phyloP scores from a whole-genome alignment of 176 grass and related monocot species.

The Dactylis glomerata region DNA sequence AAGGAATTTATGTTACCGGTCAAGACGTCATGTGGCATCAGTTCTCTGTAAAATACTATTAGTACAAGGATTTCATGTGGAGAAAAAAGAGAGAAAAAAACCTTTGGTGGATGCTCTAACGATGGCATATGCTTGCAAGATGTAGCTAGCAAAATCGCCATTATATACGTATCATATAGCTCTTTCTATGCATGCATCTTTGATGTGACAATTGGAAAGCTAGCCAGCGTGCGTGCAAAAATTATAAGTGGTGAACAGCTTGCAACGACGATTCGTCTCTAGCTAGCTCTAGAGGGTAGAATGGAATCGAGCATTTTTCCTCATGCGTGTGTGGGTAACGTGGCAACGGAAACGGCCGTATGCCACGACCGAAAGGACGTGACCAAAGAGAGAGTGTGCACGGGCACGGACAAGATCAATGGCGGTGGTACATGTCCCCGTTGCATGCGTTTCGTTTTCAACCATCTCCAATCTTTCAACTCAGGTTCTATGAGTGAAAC shows the following conservation, averaged over 20 bases:
- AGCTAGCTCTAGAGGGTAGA: neutral
- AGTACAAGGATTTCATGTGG: neutral
- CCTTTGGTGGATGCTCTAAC: neutral
- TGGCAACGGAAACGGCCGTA: neutral
- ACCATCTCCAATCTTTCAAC: neutral
- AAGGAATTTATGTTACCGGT: neutral
- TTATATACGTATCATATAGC: neutral
- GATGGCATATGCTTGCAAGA: constrained; percentile 2
- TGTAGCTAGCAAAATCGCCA: neutral
- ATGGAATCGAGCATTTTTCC: neutral
- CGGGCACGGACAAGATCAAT: neutral
- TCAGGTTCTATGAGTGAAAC: neutral
- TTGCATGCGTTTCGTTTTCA: neutral
- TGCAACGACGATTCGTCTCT: neutral
- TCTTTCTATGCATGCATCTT: neutral
- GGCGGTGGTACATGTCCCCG: neutral
- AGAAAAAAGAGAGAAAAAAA: neutral
- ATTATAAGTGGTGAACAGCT: neutral
- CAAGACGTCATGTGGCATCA: neutral
- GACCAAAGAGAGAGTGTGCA: neutral
- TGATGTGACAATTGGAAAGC: neutral
- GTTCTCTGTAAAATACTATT: neutral
- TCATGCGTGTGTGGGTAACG: neutral
- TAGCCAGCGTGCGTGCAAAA: neutral
- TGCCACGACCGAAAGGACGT: neutral